Evolutionary conservation across 2,329 filamentous ascomycete species (phyloP).

Genomic region (Colletotrichum orchidophilum): DNA sequence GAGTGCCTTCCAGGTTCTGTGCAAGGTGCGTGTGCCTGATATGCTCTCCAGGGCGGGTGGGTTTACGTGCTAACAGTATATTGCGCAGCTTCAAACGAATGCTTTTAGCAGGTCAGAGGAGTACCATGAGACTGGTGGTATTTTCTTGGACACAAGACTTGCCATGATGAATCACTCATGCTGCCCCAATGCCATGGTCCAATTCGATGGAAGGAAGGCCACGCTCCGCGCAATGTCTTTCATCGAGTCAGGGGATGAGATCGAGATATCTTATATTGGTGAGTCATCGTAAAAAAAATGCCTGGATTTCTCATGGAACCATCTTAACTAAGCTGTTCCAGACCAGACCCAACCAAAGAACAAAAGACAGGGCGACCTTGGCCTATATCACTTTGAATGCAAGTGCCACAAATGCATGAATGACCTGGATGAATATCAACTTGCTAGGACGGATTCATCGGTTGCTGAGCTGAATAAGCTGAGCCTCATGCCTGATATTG

Average conservation of each 20-base stretch:
- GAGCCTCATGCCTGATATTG: constrained; percentile 55
- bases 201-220: constrained; percentile 62
- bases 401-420: constrained; percentile 58
- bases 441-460: constrained; percentile 50
- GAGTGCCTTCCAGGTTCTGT: constrained; percentile 55
- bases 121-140: constrained; percentile 57
- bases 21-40: constrained; percentile 56
- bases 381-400: constrained; percentile 63
- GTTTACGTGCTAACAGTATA: constrained; percentile 25
- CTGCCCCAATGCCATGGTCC: constrained; percentile 66
- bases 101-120: constrained; percentile 65
- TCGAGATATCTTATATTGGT: constrained; percentile 72
- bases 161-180: constrained; percentile 73
- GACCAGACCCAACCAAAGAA: constrained; percentile 58
- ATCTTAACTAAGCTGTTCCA: constrained; percentile 37
- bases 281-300: constrained; percentile 30
- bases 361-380: constrained; percentile 53
- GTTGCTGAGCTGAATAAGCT: constrained; percentile 53
- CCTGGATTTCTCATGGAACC: background rate
- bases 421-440: constrained; percentile 64
- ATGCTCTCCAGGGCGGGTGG: background rate
- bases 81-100: constrained; percentile 67
- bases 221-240: constrained; percentile 58
- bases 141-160: constrained; percentile 65
- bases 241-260: constrained; percentile 63